These are phyloP conservation scores for Anisogramma anomala DNA, from an alignment of 2,329 filamentous ascomycete species.

Conservation along the genomic window DNA sequence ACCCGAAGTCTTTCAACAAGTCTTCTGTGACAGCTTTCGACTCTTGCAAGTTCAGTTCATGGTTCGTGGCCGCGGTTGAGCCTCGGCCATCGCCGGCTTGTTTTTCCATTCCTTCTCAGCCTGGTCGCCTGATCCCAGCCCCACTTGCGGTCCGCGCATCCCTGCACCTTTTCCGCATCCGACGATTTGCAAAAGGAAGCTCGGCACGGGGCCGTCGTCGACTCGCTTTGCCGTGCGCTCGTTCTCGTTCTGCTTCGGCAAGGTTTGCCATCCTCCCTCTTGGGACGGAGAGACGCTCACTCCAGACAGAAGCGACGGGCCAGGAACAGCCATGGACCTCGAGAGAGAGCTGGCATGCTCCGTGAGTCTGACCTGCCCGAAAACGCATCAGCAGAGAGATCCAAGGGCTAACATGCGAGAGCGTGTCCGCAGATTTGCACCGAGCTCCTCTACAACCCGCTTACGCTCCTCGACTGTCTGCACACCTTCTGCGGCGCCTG, in stretches of 20 bases:
- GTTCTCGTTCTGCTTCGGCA: neutral
- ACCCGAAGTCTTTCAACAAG: neutral
- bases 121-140: constrained; percentile 10
- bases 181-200: neutral
- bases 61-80: neutral
- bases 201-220: neutral
- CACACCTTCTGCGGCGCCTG: constrained; percentile 96
- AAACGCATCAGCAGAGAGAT: constrained; percentile 1
- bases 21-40: neutral
- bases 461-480: constrained; percentile 84
- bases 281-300: constrained; percentile 4
- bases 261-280: constrained; percentile 1
- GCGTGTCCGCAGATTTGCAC: constrained; percentile 68
- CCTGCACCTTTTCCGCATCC: neutral
- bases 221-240: neutral
- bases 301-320: constrained; percentile 31
- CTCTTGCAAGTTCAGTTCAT: neutral
- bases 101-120: constrained; percentile 3
- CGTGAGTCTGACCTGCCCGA: constrained; percentile 42
- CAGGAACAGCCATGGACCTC: constrained; percentile 50
- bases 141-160: no score
- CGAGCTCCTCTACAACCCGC: constrained; percentile 80
- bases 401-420: constrained; percentile 7
- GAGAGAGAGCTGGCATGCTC: constrained; percentile 94
- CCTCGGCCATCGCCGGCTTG: neutral